These are phyloP conservation scores for Diplodia intermedia DNA, from an alignment of 2,329 filamentous ascomycete species.

Conservation along the genomic window DNA sequence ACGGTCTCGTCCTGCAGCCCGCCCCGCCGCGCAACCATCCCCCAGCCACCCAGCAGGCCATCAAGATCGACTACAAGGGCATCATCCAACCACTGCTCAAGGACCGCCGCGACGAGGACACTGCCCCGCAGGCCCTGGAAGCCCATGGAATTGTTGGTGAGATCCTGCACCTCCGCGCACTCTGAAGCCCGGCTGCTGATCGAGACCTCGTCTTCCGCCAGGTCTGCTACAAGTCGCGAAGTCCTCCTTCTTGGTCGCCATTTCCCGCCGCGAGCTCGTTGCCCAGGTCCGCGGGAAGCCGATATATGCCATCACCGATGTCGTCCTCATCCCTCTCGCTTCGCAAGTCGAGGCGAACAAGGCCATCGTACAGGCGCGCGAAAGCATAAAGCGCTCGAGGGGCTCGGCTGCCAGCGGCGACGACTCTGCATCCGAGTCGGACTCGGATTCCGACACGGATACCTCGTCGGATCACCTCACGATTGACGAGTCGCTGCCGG, in stretches of 20 bases:
- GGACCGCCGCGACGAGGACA: constrained; percentile 48
- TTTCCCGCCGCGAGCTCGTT: constrained; percentile 85
- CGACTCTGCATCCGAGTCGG: constrained; percentile 42
- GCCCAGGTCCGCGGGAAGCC: constrained; percentile 83
- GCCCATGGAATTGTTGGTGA: constrained; percentile 64
- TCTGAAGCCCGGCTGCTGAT: constrained; percentile 19
- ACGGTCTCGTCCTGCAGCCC: constrained; percentile 83
- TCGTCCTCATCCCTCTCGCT: constrained; percentile 86
- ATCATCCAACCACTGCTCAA: constrained; percentile 58
- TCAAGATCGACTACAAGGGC: constrained; percentile 74
- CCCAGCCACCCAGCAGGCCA: constrained; percentile 58
- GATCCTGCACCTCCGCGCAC: not conserved
- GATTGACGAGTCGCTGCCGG: constrained; percentile 43
- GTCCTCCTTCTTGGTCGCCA: constrained; percentile 83
- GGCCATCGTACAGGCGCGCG: constrained; percentile 69
- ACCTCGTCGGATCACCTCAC: constrained; percentile 45
- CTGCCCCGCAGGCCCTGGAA: constrained; percentile 52
- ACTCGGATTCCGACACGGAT: constrained; percentile 40
- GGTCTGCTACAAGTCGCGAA: constrained; percentile 84
- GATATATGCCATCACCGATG: constrained; percentile 86
- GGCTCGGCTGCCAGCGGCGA: constrained; percentile 40
- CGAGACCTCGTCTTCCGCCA: constrained; percentile 48
- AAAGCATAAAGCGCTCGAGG: constrained; percentile 50
- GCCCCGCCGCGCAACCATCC: constrained; percentile 64
- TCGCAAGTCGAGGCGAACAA: constrained; percentile 76